phyloP scores from a whole-genome alignment of 805 yeast genomes.

The Starmera caribaea region DNA sequence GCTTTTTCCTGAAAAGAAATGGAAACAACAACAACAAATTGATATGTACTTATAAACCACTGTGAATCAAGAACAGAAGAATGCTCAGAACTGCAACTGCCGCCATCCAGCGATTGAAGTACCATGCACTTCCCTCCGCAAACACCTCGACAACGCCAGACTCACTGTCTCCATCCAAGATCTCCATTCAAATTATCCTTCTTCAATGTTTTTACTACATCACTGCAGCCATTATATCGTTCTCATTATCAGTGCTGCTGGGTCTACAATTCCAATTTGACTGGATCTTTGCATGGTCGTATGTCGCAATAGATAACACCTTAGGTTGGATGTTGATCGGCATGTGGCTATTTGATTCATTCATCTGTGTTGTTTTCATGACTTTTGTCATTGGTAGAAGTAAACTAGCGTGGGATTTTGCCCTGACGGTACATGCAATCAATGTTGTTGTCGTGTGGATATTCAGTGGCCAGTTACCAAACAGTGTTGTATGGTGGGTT shows the following conservation, averaged over 20 bases:
- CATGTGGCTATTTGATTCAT: slow-evolving; percentile 77
- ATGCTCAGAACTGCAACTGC: neutral
- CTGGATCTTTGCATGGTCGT: slow-evolving; percentile 78
- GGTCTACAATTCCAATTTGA: slow-evolving; percentile 61
- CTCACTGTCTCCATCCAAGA: slow-evolving; percentile 46
- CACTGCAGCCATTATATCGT: slow-evolving; percentile 60
- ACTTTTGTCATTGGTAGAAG: slow-evolving; percentile 87
- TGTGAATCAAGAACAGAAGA: neutral
- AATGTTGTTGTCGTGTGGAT: slow-evolving; percentile 63
- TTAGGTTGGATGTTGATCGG: slow-evolving; percentile 66
- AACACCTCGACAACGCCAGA: slow-evolving; percentile 18
- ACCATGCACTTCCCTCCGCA: slow-evolving; percentile 1
- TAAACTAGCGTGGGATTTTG: slow-evolving; percentile 94
- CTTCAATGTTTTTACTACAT: slow-evolving; percentile 73
- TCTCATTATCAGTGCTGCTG: slow-evolving; percentile 51
- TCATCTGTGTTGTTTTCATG: slow-evolving; percentile 75
- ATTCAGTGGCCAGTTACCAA: slow-evolving; percentile 60
- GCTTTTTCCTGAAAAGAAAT: too few species aligned
- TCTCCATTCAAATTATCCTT: slow-evolving; percentile 63
- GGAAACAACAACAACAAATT: too few species aligned
- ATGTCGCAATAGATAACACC: slow-evolving; percentile 63
- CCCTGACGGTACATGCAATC: slow-evolving; percentile 81
- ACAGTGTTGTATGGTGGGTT: slow-evolving; percentile 73
- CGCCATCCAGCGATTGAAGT: slow-evolving; percentile 2
- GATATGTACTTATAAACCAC: too few species aligned